Evolutionary conservation across 306 rosid genomes (phyloP).

Genomic region (Ormosia semicastrata): DNA sequence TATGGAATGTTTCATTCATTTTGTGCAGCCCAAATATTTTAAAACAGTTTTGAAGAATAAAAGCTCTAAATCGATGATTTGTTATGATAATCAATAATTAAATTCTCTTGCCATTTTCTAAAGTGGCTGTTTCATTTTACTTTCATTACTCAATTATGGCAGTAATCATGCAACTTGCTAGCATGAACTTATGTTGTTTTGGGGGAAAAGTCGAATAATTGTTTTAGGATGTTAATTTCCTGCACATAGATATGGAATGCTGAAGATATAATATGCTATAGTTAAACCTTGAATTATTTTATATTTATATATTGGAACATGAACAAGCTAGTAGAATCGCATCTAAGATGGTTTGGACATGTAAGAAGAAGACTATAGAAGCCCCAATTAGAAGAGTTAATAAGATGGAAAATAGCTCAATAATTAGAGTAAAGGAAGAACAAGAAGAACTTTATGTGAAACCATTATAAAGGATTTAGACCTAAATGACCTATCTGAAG

Average conservation of each 20-base stretch:
- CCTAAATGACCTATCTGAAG: too few relatives aligned
- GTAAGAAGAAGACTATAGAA: too few relatives aligned
- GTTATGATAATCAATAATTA: background rate
- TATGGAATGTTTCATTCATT: background rate
- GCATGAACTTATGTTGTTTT: background rate
- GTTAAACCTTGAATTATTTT: too few relatives aligned
- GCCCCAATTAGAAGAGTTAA: too few relatives aligned
- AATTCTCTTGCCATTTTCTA: background rate
- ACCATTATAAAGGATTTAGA: too few relatives aligned
- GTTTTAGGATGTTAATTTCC: background rate
- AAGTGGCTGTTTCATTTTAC: background rate
- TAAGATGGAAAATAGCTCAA: too few relatives aligned
- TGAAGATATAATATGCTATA: background rate
- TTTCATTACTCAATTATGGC: background rate
- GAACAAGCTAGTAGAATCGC: too few relatives aligned
- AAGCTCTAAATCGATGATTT: background rate
- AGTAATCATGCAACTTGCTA: background rate
- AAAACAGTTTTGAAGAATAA: background rate
- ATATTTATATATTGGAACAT: too few relatives aligned
- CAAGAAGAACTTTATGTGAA: too few relatives aligned
- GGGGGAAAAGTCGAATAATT: background rate
- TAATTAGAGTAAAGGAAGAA: too few relatives aligned
- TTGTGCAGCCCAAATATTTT: background rate
- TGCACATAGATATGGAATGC: background rate
- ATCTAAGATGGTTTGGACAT: too few relatives aligned